Evolutionary conservation across 331 rosid species (phyloP).

Genomic region (Saraca asoca): DNA sequence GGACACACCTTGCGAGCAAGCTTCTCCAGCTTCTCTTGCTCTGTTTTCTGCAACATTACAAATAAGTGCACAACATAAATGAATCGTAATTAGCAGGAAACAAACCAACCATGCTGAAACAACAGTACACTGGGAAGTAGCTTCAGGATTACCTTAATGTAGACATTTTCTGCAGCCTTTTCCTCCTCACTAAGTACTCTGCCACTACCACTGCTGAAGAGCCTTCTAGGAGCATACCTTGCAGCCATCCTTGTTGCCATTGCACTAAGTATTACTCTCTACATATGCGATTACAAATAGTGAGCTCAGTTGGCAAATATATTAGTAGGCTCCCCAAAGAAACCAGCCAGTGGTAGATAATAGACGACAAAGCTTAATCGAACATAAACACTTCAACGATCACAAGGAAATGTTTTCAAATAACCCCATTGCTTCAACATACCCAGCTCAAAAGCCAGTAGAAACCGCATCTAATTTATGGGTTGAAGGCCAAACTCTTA

Average conservation of each 20-base stretch:
- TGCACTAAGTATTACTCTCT: conserved; percentile 30
- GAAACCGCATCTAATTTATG: no score
- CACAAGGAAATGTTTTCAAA: no score
- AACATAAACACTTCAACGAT: no score
- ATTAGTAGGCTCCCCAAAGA: neutral
- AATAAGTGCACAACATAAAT: conserved; percentile 12
- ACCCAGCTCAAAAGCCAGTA: no score
- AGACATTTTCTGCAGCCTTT: conserved; percentile 81
- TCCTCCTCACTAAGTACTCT: conserved; percentile 87
- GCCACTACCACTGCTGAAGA: conserved; percentile 76
- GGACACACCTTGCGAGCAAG: conserved; percentile 85
- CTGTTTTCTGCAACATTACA: conserved; percentile 65
- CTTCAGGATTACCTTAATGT: conserved; percentile 67
- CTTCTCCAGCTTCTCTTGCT: conserved; percentile 92
- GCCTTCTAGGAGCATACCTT: conserved; percentile 63
- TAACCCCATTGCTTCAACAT: no score
- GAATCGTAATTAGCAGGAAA: conserved; percentile 26
- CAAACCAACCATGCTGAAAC: conserved; percentile 10
- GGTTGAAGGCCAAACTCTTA: no score
- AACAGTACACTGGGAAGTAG: conserved; percentile 1
- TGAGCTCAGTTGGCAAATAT: neutral
- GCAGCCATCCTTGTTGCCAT: conserved; percentile 74
- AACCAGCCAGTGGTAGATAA: neutral
- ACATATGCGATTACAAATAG: conserved; percentile 7
- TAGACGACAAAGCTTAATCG: no score